Percentiles rank a stretch among this genome's conserved stretches.
Evolutionary conservation across 495 filamentous ascomycete species (phyloP).

Genomic region (Aspergillus homomorphus): DNA sequence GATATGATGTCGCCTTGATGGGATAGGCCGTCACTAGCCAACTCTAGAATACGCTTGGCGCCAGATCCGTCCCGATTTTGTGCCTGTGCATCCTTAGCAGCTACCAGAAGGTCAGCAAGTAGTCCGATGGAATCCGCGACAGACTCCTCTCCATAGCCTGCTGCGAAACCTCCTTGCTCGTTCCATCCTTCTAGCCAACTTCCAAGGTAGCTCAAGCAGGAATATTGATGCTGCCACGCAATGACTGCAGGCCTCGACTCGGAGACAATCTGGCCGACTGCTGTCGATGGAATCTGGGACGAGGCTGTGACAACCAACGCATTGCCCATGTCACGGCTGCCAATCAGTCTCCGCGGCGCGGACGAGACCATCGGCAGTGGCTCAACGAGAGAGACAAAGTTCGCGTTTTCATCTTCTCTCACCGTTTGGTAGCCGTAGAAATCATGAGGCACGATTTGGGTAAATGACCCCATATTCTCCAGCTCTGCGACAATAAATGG

Average conservation of each 20-base stretch:
- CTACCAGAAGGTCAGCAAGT: slow-evolving; percentile 54
- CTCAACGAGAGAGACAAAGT: slow-evolving; percentile 47
- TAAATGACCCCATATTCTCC: slow-evolving; percentile 64
- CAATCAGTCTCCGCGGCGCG: slow-evolving; percentile 19
- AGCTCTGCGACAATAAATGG: slow-evolving; percentile 53
- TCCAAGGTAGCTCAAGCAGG: slow-evolving; percentile 72
- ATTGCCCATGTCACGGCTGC: slow-evolving; percentile 23
- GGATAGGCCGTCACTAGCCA: slow-evolving; percentile 70
- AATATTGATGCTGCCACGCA: slow-evolving; percentile 69
- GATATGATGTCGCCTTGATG: slow-evolving; percentile 73
- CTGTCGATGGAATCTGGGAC: slow-evolving; percentile 54
- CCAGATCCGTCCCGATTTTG: slow-evolving; percentile 28
- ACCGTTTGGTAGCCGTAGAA: slow-evolving; percentile 71
- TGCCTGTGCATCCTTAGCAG: slow-evolving; percentile 27
- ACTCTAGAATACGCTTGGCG: slow-evolving; percentile 58
- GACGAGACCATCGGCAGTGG: slow-evolving; percentile 41
- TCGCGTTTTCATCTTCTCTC: slow-evolving; percentile 80
- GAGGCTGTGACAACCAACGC: slow-evolving; percentile 39
- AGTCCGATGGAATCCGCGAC: slow-evolving; percentile 63
- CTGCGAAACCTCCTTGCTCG: slow-evolving; percentile 36
- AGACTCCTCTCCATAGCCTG: slow-evolving; percentile 43
- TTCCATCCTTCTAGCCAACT: slow-evolving; percentile 63
- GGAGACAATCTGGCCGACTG: slow-evolving; percentile 66
- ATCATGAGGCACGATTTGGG: slow-evolving; percentile 60
- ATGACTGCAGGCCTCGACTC: slow-evolving; percentile 64